phyloP scores from a whole-genome alignment of 2,329 filamentous ascomycete genomes.

The Talaromyces sp. region DNA sequence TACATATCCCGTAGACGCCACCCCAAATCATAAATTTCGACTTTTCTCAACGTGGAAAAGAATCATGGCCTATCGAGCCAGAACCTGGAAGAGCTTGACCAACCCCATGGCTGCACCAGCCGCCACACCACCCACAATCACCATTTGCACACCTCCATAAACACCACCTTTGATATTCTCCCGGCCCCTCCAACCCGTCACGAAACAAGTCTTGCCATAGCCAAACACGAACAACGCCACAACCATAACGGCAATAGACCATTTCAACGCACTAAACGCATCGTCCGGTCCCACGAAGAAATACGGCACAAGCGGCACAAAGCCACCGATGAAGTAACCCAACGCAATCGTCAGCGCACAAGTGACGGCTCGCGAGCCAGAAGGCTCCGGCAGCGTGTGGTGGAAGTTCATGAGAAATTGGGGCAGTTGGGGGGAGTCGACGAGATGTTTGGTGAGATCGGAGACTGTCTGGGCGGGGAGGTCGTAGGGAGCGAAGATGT shows the following conservation, averaged over 20 bases:
- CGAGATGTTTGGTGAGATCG: slow-evolving; percentile 36
- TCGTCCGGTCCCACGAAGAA: slow-evolving; percentile 68
- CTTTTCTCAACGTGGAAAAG: neutral
- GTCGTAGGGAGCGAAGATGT: slow-evolving; percentile 40
- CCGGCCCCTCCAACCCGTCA: slow-evolving; percentile 35
- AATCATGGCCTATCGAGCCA: slow-evolving; percentile 4
- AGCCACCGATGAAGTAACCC: slow-evolving; percentile 43
- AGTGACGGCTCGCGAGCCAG: slow-evolving; percentile 35
- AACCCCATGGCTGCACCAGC: slow-evolving; percentile 41
- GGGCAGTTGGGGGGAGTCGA: slow-evolving; percentile 35
- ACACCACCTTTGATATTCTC: slow-evolving; percentile 33
- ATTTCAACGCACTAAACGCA: slow-evolving; percentile 69
- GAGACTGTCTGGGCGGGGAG: slow-evolving; percentile 34
- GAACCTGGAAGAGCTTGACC: slow-evolving; percentile 35
- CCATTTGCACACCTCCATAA: slow-evolving; percentile 39
- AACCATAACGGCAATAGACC: slow-evolving; percentile 51
- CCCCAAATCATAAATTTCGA: neutral
- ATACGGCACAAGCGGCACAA: slow-evolving; percentile 52
- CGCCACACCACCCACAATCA: slow-evolving; percentile 38
- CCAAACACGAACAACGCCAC: slow-evolving; percentile 51
- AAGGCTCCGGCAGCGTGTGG: slow-evolving; percentile 38
- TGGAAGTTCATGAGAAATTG: slow-evolving; percentile 43
- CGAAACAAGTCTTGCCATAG: slow-evolving; percentile 47
- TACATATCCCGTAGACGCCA: slow-evolving; percentile 1
- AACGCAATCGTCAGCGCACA: slow-evolving; percentile 41